These are phyloP conservation scores for Euphorbia schlechtendalii DNA, from an alignment of 441 rosid genomes.

Conservation along the genomic window DNA sequence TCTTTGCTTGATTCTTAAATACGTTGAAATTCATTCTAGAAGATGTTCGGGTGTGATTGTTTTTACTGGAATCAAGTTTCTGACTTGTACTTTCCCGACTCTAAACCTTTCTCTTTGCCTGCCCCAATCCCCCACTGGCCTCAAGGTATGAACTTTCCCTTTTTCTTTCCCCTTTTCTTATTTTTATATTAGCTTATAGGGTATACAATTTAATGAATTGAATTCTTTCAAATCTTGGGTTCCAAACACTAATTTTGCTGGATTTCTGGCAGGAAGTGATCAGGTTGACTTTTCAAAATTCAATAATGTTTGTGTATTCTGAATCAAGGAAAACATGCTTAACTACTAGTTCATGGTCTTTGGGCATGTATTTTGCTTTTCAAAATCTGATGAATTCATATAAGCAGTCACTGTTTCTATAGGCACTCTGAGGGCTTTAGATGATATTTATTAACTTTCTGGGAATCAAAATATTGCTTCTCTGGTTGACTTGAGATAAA, in stretches of 20 bases:
- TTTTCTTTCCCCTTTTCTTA: no score
- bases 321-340: no score
- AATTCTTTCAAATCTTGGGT: no score
- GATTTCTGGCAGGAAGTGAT: no score
- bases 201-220: no score
- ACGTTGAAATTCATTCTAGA: not conserved
- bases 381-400: not conserved
- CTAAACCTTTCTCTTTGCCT: constrained; percentile 54
- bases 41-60: constrained; percentile 75
- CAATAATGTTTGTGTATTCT: no score
- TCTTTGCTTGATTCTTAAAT: not conserved
- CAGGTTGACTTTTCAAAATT: no score
- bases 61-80: constrained; percentile 43
- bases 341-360: not conserved
- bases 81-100: constrained; percentile 25
- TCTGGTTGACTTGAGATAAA: not conserved
- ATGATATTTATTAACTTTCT: not conserved
- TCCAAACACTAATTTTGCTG: no score
- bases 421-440: not conserved
- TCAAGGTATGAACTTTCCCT: constrained; percentile 35
- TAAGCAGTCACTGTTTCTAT: not conserved
- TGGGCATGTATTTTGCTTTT: not conserved
- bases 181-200: no score
- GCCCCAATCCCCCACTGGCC: constrained; percentile 66
- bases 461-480: not conserved